Percentiles rank a stretch among this genome's conserved stretches.
These are phyloP conservation scores for Daldinia sp. DNA, from an alignment of 2,329 filamentous ascomycete species.

Conservation along the genomic window DNA sequence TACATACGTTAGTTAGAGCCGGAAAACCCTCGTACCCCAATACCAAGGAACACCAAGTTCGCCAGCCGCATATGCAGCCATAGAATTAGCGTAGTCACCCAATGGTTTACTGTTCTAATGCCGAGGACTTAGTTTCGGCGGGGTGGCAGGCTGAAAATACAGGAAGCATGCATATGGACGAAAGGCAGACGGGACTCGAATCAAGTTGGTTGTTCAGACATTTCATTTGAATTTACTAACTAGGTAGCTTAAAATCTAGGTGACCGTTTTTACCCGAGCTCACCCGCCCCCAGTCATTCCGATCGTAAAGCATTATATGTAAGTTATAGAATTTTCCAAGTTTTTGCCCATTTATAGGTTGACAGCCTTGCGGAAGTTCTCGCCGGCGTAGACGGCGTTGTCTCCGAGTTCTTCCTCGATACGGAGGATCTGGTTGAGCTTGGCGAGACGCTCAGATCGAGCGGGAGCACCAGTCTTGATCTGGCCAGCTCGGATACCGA, in stretches of 20 bases:
- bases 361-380: constrained; percentile 90
- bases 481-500: constrained; percentile 95
- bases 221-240: constrained; percentile 39
- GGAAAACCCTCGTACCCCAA: background rate
- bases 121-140: constrained; percentile 28
- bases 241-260: constrained; percentile 44
- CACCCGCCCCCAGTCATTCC: constrained; percentile 46
- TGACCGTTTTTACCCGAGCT: constrained; percentile 47
- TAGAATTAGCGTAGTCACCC: constrained; percentile 32
- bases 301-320: constrained; percentile 45
- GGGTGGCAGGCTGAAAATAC: constrained; percentile 13
- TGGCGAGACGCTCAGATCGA: constrained; percentile 97
- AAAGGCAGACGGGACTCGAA: background rate
- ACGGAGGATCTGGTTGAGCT: constrained; percentile 99
- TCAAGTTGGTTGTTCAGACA: constrained; percentile 32
- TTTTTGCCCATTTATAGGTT: constrained; percentile 74
- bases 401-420: constrained; percentile 99
- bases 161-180: background rate
- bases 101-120: constrained; percentile 32
- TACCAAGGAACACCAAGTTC: background rate
- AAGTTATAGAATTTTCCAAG: constrained; percentile 22
- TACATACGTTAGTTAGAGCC: too few relatives aligned
- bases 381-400: constrained; percentile 90
- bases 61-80: constrained; percentile 15
- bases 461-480: constrained; percentile 99